phyloP scores from a whole-genome alignment of 2,329 filamentous ascomycete species.

The Colletotrichum shisoi region DNA sequence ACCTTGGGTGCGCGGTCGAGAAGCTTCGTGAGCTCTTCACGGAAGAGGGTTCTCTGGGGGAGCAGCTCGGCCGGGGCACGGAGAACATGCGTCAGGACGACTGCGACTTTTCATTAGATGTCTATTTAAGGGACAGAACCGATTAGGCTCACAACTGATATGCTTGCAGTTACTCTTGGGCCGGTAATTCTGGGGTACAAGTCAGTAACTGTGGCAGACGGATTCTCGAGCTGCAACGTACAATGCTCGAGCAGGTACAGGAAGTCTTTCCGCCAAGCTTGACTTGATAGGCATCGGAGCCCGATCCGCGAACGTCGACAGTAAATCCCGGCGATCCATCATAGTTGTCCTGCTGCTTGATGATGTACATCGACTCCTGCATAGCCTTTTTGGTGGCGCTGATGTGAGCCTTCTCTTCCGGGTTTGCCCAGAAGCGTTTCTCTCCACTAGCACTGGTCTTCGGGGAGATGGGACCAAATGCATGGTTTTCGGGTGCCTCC shows the following conservation, averaged over 20 bases:
- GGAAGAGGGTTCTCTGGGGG: constrained; percentile 19
- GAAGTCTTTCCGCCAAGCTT: constrained; percentile 2
- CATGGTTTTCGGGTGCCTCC: constrained; percentile 5
- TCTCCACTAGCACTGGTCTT: not conserved
- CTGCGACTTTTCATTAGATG: constrained; percentile 11
- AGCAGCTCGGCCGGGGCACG: constrained; percentile 28
- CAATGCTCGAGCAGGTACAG: constrained; percentile 27
- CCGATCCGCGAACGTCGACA: constrained; percentile 3
- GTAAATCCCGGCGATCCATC: not conserved
- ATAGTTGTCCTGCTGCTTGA: constrained; percentile 15
- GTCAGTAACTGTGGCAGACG: not conserved
- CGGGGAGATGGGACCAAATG: constrained; percentile 12
- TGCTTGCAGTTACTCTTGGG: constrained; percentile 35
- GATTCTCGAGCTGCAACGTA: not conserved
- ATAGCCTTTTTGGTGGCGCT: constrained; percentile 23
- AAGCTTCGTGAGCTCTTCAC: constrained; percentile 20
- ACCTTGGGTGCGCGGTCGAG: constrained; percentile 19
- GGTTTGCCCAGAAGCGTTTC: constrained; percentile 3
- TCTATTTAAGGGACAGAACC: not conserved
- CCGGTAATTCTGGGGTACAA: constrained; percentile 13
- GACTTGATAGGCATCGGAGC: constrained; percentile 16
- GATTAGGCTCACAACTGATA: constrained; percentile 31
- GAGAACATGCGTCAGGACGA: constrained; percentile 32
- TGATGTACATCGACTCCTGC: constrained; percentile 25
- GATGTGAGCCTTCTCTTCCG: constrained; percentile 11